phyloP scores from a whole-genome alignment of 176 grass and related monocot species.

The Triticum monococcum region DNA sequence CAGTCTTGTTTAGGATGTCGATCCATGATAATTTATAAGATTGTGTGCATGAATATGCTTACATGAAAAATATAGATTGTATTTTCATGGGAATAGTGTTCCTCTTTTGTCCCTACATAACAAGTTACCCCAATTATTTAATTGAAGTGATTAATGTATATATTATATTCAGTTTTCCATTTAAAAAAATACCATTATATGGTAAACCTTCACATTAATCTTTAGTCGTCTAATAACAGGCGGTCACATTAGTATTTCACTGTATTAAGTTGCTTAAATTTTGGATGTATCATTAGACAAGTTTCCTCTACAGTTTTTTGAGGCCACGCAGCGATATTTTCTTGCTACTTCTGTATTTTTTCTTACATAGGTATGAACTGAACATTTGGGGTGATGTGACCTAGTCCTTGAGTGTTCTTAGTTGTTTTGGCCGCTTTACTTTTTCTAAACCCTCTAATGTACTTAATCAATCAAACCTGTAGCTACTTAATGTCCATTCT shows the following conservation, averaged over 20 bases:
- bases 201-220: slow-evolving; percentile 6
- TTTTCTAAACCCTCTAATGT: background rate
- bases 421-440: background rate
- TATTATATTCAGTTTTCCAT: background rate
- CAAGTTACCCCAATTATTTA: background rate
- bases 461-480: background rate
- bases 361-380: background rate
- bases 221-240: background rate
- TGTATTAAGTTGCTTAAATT: background rate
- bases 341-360: background rate
- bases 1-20: background rate
- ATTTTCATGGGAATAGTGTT: background rate
- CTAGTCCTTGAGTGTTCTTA: background rate
- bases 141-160: background rate
- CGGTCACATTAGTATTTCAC: background rate
- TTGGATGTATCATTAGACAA: background rate
- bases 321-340: background rate
- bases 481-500: slow-evolving; percentile 13
- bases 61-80: background rate
- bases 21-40: background rate
- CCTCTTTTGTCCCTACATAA: background rate
- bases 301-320: background rate
- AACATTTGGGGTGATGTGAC: background rate
- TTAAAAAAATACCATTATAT: background rate
- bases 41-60: background rate